A percentile compares a stretch with the other conserved stretches of the same genome.
These are phyloP conservation scores for Mortierella sp. DNA, from an alignment of 371 early-diverging fungal genomes.

Conservation along the genomic window DNA sequence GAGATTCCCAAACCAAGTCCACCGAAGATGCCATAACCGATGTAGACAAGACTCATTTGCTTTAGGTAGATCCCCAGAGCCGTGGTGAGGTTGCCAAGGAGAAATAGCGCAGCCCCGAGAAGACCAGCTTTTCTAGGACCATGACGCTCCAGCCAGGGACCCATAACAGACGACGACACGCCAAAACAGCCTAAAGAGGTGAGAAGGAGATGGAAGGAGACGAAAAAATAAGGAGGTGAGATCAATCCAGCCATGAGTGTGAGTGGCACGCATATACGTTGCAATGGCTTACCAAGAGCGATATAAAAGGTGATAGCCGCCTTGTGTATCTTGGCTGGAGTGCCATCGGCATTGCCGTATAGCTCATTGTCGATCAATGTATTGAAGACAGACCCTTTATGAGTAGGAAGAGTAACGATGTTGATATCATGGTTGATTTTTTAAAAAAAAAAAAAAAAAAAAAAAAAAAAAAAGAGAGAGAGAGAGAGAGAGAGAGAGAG, in stretches of 20 bases:
- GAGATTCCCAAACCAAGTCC: constrained; percentile 62
- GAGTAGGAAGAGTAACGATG: too few relatives aligned
- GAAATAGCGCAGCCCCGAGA: constrained; percentile 63
- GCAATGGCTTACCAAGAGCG: constrained; percentile 53
- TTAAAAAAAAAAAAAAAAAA: neutral
- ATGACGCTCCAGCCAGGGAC: constrained; percentile 72
- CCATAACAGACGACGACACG: constrained; percentile 66
- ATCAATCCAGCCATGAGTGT: neutral
- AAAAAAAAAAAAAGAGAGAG: neutral
- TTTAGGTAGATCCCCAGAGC: constrained; percentile 60
- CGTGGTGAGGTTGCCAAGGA: constrained; percentile 65
- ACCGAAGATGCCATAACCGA: constrained; percentile 64
- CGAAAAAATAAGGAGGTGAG: too few relatives aligned
- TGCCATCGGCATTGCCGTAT: constrained; percentile 56
- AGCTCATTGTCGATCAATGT: constrained; percentile 65
- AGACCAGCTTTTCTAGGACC: constrained; percentile 66
- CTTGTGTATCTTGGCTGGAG: constrained; percentile 23
- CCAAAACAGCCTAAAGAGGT: constrained; percentile 65
- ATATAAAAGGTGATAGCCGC: constrained; percentile 75
- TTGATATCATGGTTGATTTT: too few relatives aligned
- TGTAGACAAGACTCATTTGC: constrained; percentile 58
- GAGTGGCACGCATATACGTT: neutral
- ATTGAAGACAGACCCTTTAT: constrained; percentile 70
- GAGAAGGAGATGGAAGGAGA: neutral
- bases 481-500: neutral